Conservation (phyloP, 2,329 filamentous ascomycete species). For the Ceratocystis variospora region DNA sequence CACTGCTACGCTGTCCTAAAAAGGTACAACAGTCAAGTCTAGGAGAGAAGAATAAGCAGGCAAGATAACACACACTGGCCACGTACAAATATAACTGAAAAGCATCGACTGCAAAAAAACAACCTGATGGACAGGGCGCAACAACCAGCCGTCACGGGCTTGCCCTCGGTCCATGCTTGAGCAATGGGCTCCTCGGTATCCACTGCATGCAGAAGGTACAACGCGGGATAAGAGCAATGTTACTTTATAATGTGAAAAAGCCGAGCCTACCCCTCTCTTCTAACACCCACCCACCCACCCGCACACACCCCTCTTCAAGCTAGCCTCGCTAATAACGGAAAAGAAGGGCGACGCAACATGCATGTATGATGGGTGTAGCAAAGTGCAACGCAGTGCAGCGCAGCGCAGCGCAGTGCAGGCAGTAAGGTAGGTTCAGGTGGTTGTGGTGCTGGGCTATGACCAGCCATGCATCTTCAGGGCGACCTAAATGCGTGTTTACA, state of each 20-base stretch:
- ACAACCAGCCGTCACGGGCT: conserved; percentile 4
- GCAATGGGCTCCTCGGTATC: not conserved
- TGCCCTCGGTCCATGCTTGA: not conserved
- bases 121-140: conserved; percentile 9
- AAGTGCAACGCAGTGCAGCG: not conserved
- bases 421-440: not conserved
- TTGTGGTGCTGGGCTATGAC: too few relatives aligned
- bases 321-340: not conserved
- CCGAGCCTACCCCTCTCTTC: not conserved
- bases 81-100: not conserved
- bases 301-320: not conserved
- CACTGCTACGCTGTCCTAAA: not conserved
- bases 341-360: not conserved
- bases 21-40: not conserved
- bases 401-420: not conserved
- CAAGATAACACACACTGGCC: not conserved
- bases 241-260: not conserved
- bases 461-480: not conserved
- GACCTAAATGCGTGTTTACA: not conserved
- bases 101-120: conserved; percentile 1
- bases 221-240: not conserved
- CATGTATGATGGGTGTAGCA: not conserved
- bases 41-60: not conserved
- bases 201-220: conserved; percentile 1
- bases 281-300: not conserved